Evolutionary conservation across 441 rosid species (phyloP), one percentile per base, ranked within the genome.

Genomic region (Adansonia madagascariensis): DNA sequence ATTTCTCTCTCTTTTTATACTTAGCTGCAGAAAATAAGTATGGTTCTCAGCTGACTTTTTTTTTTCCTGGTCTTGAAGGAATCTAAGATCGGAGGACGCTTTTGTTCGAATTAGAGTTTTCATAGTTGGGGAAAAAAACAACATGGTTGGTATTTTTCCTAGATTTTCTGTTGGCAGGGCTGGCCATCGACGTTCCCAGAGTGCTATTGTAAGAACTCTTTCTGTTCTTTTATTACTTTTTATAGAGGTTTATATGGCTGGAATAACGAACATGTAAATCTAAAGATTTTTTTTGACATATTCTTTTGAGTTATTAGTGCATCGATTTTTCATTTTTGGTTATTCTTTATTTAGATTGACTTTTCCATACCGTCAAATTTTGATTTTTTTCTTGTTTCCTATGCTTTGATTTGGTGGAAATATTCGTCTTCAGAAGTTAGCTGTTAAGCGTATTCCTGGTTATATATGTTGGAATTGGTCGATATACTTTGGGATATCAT

Each of bases 121-220:
- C 60, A 55, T 55, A 55, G 24, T 17, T 55, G 2, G 10, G 60
- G 3, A 55, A 55, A 1, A 55, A 7, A 49, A 55, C 66, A 62
- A 62, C 66, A 62, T 92, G 98, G 98, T 94, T 84, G 97, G 98
- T 81, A 78, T 94, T 73, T 94, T 93, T 85, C 89, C 98, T 12
- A 93, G 92, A 82, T 91, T 94, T 83, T 86, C 95, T 82, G 90
- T 84, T 67, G 89, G 91, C 15, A 86, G 88, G 86, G 81, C 74
- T 73, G 86, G 90, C 50, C 97, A 91, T 81, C 87, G 98, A 75
- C 87, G 97, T 80, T 83, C 94, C 15, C 98, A 89, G 52, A 91
- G 97, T 82, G 91, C 97, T 74, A 77, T 93, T 79, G 98, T 93
- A 84, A 88, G 91, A 66, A 79, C 6, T 44, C 49, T 61, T 11